These are phyloP conservation scores for Lactifluus hygrophoroides DNA, from an alignment of 768 basidiomycete species.

Conservation along the genomic window DNA sequence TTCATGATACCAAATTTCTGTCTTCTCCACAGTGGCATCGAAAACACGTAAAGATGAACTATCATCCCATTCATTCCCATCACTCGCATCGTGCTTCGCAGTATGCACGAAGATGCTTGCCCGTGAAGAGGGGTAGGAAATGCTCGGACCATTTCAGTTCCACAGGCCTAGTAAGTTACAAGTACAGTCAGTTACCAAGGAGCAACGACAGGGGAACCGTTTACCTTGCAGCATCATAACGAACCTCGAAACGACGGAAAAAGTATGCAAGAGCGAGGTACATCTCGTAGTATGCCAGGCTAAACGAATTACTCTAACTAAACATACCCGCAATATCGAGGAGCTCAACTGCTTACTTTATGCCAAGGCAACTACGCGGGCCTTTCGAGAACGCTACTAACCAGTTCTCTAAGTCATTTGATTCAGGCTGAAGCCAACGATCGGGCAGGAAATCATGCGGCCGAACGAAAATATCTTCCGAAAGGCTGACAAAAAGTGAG, in stretches of 20 bases:
- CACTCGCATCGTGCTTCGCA: neutral
- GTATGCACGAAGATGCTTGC: conserved; percentile 12
- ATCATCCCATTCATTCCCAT: neutral
- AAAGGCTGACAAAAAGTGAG: conserved; percentile 8
- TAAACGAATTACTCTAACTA: neutral
- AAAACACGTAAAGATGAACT: too few relatives aligned
- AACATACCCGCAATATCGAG: neutral
- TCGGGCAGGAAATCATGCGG: conserved; percentile 17
- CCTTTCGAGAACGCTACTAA: neutral
- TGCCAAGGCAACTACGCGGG: neutral
- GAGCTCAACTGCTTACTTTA: neutral
- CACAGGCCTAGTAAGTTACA: neutral
- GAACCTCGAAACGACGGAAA: conserved; percentile 21
- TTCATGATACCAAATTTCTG: too few relatives aligned
- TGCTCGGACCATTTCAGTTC: conserved; percentile 11
- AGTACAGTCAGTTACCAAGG: neutral
- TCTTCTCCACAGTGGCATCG: too few relatives aligned
- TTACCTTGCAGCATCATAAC: neutral
- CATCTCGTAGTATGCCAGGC: conserved; percentile 20
- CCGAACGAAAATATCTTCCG: conserved; percentile 14
- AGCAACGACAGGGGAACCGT: too few relatives aligned
- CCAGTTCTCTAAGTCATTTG: conserved; percentile 8
- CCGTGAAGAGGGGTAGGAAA: conserved; percentile 8
- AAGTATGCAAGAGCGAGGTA: conserved; percentile 20
- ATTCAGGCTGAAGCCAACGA: conserved; percentile 13